phyloP scores from a whole-genome alignment of 352 stramenopile genomes.

The Phytophthora palmivora region DNA sequence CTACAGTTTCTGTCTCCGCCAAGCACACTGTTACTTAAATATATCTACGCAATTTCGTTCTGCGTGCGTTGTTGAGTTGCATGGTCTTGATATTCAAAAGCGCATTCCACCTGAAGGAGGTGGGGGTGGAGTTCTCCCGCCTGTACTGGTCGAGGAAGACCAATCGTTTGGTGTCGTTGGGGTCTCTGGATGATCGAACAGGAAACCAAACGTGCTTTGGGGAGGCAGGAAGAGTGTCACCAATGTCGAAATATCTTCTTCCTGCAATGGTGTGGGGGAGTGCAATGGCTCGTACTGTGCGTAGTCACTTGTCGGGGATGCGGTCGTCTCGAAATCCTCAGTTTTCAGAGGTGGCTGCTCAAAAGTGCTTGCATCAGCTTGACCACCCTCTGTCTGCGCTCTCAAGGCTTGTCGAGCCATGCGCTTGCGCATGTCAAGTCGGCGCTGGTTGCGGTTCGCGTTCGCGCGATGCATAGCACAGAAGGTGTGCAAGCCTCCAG shows the following conservation, averaged over 20 bases:
- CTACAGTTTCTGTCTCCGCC: constrained; percentile 8
- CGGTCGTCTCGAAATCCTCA: not conserved
- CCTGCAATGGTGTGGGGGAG: constrained; percentile 45
- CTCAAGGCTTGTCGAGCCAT: constrained; percentile 43
- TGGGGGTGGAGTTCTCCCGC: constrained; percentile 8
- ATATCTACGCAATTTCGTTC: constrained; percentile 43
- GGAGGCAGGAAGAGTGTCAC: constrained; percentile 42
- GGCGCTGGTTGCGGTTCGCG: constrained; percentile 77
- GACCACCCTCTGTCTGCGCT: constrained; percentile 1
- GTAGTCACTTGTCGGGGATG: constrained; percentile 2
- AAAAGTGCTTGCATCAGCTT: constrained; percentile 5
- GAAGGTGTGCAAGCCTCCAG: constrained; percentile 66
- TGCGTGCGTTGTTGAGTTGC: constrained; percentile 19
- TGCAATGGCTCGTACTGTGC: constrained; percentile 44
- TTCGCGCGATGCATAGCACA: constrained; percentile 68
- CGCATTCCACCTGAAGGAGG: constrained; percentile 10
- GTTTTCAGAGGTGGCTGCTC: constrained; percentile 1
- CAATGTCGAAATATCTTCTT: constrained; percentile 54
- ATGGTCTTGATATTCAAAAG: constrained; percentile 14
- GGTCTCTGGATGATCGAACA: not conserved
- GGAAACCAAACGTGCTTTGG: constrained; percentile 12
- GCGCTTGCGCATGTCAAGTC: constrained; percentile 61
- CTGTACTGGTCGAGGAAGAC: constrained; percentile 22
- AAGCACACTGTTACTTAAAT: constrained; percentile 27
- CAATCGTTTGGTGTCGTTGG: constrained; percentile 13